Base-by-base conservation (phyloP, 225 moss, liverwort and hornwort genomes). In the Sphagnum contortum region DNA sequence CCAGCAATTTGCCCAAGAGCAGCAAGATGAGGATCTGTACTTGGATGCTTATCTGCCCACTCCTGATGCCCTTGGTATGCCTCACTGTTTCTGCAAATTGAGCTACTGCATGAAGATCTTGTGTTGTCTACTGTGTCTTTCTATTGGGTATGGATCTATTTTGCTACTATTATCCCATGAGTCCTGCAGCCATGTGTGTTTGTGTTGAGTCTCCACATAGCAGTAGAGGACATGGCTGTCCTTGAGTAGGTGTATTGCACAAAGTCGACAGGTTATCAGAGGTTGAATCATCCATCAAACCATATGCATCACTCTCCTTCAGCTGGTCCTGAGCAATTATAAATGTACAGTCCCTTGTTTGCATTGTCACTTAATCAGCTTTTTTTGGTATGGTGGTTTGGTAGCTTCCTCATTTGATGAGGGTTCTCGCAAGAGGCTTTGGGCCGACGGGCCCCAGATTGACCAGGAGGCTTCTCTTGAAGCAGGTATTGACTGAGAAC, bases 1-100 rank as follows among this genome's bases (percentile, higher is more conserved):
- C 57, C 82, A 89, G 74, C 73, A 73, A 62, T 72, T 79, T 69
- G 66, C 73, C 9, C 80, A 78, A 2, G 60, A 69, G 48, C 88
- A 86, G 50, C 79, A 79, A 5, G 83, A 77, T 44, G 76, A 73
- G 3, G 80, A 72, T 45, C 67, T 49, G 61, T 69, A 73, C 65
- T 70, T 73, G 49, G 82, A 82, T 3, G 68, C 66, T 8, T 49
- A 53, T 10, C 65, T 72, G 76, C 50, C 67, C 45, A 74, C 67
- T 62, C 66, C 60, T 50, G 48, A 57, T 49, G 61, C 70, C 60
- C 47, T 63, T 49, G 84, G 84, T 83, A 77, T 59, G 47, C 2
- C 9, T 47, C 29, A 29, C 29, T 29, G 29, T 29, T 29, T 29
- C 29, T 29, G 29, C 29, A 29, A 29, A 29, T 29, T 29, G 29